Evolutionary conservation across 306 rosid genomes (phyloP).

Genomic region (Vigna radiata): DNA sequence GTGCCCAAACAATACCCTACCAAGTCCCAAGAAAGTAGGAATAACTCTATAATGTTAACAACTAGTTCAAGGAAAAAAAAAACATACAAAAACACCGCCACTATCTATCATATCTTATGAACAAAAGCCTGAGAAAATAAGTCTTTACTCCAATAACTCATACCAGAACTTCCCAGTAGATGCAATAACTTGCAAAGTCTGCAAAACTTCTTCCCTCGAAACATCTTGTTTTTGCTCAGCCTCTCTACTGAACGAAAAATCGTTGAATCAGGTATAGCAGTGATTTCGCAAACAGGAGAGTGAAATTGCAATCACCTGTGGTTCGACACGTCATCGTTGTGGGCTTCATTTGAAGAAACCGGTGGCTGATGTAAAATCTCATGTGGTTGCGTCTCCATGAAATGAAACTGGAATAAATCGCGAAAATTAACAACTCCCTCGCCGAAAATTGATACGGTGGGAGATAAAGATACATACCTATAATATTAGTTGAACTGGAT

Average conservation of each 20-base stretch:
- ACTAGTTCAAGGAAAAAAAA: neutral
- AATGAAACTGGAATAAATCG: slow-evolving; percentile 31
- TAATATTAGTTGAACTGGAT: neutral
- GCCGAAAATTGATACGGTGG: neutral
- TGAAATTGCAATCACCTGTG: slow-evolving; percentile 41
- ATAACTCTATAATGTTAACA: neutral
- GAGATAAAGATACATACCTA: slow-evolving; percentile 6
- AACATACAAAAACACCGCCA: slow-evolving; percentile 3
- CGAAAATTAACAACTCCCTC: neutral
- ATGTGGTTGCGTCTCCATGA: slow-evolving; percentile 62
- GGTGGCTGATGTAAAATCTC: slow-evolving; percentile 49
- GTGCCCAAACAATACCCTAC: neutral
- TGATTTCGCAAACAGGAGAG: neutral
- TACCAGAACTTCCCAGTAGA: slow-evolving; percentile 56
- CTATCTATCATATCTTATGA: neutral
- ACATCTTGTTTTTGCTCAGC: slow-evolving; percentile 35
- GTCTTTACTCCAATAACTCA: neutral
- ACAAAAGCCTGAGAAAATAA: neutral
- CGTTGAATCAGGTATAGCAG: neutral
- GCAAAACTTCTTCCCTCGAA: slow-evolving; percentile 45
- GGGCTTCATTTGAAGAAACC: slow-evolving; percentile 51
- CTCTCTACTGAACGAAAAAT: slow-evolving; percentile 25
- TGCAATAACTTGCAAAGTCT: slow-evolving; percentile 51
- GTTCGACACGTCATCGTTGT: slow-evolving; percentile 41
- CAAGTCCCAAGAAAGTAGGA: neutral